These are phyloP conservation scores for Lipomyces spencermartinsiae DNA, from an alignment of 805 yeast genomes.

Conservation along the genomic window DNA sequence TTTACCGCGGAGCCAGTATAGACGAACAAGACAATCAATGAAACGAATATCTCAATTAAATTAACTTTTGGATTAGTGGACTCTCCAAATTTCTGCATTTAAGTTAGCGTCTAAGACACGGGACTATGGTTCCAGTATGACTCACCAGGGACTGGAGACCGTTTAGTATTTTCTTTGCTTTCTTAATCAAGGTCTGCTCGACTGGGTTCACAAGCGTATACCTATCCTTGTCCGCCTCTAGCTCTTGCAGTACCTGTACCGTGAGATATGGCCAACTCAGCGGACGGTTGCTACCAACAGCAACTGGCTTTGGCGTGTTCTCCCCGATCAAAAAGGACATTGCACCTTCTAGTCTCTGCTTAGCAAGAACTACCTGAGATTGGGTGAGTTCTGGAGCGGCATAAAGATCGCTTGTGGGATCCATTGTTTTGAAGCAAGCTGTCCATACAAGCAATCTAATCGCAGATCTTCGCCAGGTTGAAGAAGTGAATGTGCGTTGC, in stretches of 20 bases:
- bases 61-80: constrained; percentile 1
- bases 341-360: neutral
- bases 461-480: constrained; percentile 14
- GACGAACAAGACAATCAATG: constrained; percentile 9
- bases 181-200: constrained; percentile 6
- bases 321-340: neutral
- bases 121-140: neutral
- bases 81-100: neutral
- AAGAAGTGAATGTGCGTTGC: neutral
- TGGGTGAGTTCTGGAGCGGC: neutral
- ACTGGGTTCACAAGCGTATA: neutral
- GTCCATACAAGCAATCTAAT: constrained; percentile 3
- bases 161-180: constrained; percentile 1
- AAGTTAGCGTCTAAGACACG: neutral
- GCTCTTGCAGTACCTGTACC: constrained; percentile 10
- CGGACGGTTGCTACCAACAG: neutral
- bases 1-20: constrained; percentile 3
- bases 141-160: constrained; percentile 11
- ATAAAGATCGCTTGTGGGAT: neutral
- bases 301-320: constrained; percentile 3
- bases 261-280: constrained; percentile 17
- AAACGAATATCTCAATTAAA: constrained; percentile 18
- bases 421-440: neutral
- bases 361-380: neutral
- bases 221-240: constrained; percentile 4